Percentiles rank a stretch among this genome's conserved stretches.
These are phyloP conservation scores for Aspergillus tamarii DNA, from an alignment of 2,329 filamentous ascomycete genomes.

Conservation along the genomic window DNA sequence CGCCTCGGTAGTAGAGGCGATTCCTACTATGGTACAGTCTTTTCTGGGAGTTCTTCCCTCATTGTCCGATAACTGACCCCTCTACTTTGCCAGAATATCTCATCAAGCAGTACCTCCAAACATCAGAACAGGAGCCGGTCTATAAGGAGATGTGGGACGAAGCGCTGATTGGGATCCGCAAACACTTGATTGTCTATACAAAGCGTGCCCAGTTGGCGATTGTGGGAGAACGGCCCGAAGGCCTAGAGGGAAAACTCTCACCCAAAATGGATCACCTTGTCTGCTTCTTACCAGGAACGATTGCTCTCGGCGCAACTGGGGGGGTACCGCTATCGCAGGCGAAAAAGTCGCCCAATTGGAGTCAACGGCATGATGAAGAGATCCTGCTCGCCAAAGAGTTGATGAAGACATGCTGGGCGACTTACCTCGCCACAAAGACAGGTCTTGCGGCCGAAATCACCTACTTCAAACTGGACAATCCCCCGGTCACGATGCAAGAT, in stretches of 20 bases:
- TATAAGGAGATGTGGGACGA: slow-evolving; percentile 96
- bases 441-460: slow-evolving; percentile 94
- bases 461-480: slow-evolving; percentile 77
- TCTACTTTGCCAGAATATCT: slow-evolving; percentile 69
- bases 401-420: slow-evolving; percentile 97
- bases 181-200: slow-evolving; percentile 89
- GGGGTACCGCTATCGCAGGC: slow-evolving; percentile 77
- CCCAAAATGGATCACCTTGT: slow-evolving; percentile 98
- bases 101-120: slow-evolving; percentile 97
- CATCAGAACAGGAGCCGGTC: slow-evolving; percentile 78
- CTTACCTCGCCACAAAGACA: slow-evolving; percentile 88
- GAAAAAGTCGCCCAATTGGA: slow-evolving; percentile 72
- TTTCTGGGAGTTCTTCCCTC: not conserved
- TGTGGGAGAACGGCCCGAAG: slow-evolving; percentile 80
- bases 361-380: slow-evolving; percentile 77
- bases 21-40: slow-evolving; percentile 75
- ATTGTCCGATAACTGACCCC: slow-evolving; percentile 11
- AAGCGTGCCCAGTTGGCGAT: slow-evolving; percentile 80
- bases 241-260: slow-evolving; percentile 66
- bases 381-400: slow-evolving; percentile 86
- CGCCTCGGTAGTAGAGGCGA: slow-evolving; percentile 91
- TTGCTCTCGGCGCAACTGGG: slow-evolving; percentile 83
- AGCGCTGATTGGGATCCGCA: slow-evolving; percentile 79
- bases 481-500: slow-evolving; percentile 58
- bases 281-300: slow-evolving; percentile 96